Base-by-base conservation (phyloP, 495 filamentous ascomycete genomes). In the Talaromyces thailandensis region DNA sequence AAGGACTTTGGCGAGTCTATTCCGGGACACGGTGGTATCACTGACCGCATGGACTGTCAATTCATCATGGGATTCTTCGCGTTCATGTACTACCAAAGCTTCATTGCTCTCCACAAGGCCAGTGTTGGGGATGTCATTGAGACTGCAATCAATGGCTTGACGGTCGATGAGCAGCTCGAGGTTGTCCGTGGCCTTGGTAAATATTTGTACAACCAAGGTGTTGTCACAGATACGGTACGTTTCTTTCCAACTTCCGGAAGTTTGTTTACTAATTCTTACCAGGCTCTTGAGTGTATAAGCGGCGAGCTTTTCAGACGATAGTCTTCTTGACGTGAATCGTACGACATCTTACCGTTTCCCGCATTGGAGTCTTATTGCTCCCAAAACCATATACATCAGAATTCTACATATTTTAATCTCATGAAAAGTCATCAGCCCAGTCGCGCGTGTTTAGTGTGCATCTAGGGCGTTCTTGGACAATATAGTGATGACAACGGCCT, bases 61-160 rank as follows among this genome's bases (percentile, higher is more conserved):
- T 97, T 97, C 78, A 98, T 97, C 77, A 99, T 99, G 95, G 95
- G 95, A 9, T 91, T 97, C 79, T 98, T 99, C 68, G 85, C 95
- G 12, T 98, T 89, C 75, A 90, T 99, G 81, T 99, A 99, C 75
- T 98, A 94, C 76, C 91, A 96, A 73, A 93, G 91, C 69, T 99
- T 99, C 72, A 94, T 99, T 70, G 93, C 93, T 8, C 80, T 90
- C 18, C 85, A 93, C 76, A 88, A 88, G 67, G 85, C 88, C 8
- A 89, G 80, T 61, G 87, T 95, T 12, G 93, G 92, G 4, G 85
- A 85, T 56, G 87, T 98, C 31, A 88, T 99, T 65, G 93, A 98
- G 79, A 81, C 83, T 35, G 92, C 88, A 31, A 93, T 98, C 67
- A 93, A 86, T 23, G 92, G 92, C 8, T 71, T 99, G 62, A 85